Conservation (phyloP, 1,284 basidiomycete species). For the Golubevia sp. region DNA sequence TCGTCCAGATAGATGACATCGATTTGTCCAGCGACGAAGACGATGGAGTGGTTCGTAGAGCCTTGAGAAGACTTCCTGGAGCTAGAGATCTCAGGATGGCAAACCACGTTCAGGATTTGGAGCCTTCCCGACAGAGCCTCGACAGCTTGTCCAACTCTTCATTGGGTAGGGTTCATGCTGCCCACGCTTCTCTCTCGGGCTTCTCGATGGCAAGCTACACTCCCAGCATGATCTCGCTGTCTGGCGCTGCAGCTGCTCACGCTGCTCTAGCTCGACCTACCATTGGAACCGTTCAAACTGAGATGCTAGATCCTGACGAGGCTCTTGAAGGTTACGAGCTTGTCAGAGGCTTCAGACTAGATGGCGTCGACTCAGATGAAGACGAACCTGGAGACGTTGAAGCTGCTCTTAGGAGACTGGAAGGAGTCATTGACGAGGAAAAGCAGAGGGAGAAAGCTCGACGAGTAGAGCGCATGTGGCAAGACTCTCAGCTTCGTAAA, state of each 20-base stretch:
- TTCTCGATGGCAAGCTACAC: slow-evolving; percentile 8
- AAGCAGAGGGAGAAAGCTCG: slow-evolving; percentile 33
- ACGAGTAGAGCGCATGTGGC: slow-evolving; percentile 38
- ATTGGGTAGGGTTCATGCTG: slow-evolving; percentile 2
- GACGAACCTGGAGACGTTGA: slow-evolving; percentile 45
- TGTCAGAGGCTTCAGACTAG: slow-evolving; percentile 45
- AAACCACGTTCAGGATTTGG: slow-evolving; percentile 36
- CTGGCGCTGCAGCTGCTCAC: slow-evolving; percentile 8
- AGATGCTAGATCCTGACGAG: slow-evolving; percentile 50
- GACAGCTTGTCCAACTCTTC: slow-evolving; percentile 19
- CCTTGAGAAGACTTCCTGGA: slow-evolving; percentile 43
- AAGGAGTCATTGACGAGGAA: slow-evolving; percentile 51
- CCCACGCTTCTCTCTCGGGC: not conserved
- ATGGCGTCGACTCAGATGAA: slow-evolving; percentile 37
- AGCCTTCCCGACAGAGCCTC: slow-evolving; percentile 23
- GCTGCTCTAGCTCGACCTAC: slow-evolving; percentile 10
- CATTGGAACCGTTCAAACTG: slow-evolving; percentile 37
- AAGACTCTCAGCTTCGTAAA: slow-evolving; percentile 49
- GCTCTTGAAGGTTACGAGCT: slow-evolving; percentile 48
- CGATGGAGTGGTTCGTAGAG: slow-evolving; percentile 42
- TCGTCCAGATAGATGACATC: slow-evolving; percentile 54
- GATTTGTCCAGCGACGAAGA: slow-evolving; percentile 56
- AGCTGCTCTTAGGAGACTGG: slow-evolving; percentile 41
- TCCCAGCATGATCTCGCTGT: slow-evolving; percentile 5
- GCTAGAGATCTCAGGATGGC: slow-evolving; percentile 48